These are phyloP conservation scores for Solanum ossicruentum DNA, from an alignment of 257 asterid species.

Conservation along the genomic window DNA sequence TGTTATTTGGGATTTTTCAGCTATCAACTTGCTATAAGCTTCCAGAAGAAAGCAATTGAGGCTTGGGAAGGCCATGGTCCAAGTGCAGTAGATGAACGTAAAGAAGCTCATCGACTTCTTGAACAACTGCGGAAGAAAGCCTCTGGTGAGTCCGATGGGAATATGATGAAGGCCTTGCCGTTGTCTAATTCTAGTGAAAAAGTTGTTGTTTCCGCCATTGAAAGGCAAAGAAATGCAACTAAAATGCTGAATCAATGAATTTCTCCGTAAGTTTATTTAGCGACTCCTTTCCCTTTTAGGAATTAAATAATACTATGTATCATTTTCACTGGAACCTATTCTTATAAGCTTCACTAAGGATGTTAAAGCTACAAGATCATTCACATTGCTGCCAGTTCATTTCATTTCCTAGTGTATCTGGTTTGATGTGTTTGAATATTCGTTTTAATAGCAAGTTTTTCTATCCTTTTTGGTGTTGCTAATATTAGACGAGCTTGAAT, in stretches of 20 bases:
- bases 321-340: background rate
- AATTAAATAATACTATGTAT: background rate
- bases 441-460: background rate
- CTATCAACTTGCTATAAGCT: constrained; percentile 60
- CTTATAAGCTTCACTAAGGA: background rate
- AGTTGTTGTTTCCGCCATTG: constrained; percentile 6
- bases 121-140: constrained; percentile 56
- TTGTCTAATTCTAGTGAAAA: constrained; percentile 7
- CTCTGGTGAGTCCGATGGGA: constrained; percentile 19
- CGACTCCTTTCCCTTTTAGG: background rate
- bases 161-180: constrained; percentile 46
- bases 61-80: constrained; percentile 76
- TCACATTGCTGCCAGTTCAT: background rate
- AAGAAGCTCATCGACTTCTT: constrained; percentile 52
- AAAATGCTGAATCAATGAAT: background rate
- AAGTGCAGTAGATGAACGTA: constrained; percentile 55
- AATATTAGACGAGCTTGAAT: background rate
- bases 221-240: constrained; percentile 2
- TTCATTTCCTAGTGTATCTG: background rate
- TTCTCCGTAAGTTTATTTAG: background rate
- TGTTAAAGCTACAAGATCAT: background rate
- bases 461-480: background rate
- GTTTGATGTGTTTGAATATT: background rate
- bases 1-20: constrained; percentile 27
- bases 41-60: constrained; percentile 80